These are phyloP conservation scores for Misopates orontium DNA, from an alignment of 257 asterid species.

Conservation along the genomic window DNA sequence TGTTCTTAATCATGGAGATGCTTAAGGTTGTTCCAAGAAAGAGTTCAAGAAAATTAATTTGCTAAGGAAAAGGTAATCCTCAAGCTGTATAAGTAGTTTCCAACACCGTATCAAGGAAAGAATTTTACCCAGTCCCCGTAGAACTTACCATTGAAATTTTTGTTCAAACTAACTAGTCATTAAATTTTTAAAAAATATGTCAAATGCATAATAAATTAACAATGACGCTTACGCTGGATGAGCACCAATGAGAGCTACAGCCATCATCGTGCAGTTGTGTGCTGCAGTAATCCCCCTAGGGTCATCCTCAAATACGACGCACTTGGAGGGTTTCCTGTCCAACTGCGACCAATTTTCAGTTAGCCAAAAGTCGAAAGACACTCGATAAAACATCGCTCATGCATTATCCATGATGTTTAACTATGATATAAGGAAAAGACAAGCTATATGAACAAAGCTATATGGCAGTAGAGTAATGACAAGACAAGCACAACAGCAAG, in stretches of 20 bases:
- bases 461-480: neutral
- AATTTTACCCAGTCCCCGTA: neutral
- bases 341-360: slow-evolving; percentile 45
- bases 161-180: neutral
- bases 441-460: neutral
- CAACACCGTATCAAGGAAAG: neutral
- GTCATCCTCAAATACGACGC: slow-evolving; percentile 93
- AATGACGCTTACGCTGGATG: slow-evolving; percentile 82
- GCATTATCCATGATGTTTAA: neutral
- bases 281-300: slow-evolving; percentile 95
- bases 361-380: slow-evolving; percentile 7
- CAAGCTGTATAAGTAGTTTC: neutral
- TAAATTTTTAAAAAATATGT: slow-evolving; percentile 1
- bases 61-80: neutral
- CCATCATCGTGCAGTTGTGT: slow-evolving; percentile 99
- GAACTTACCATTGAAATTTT: neutral
- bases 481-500: slow-evolving; percentile 6
- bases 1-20: too few species aligned
- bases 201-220: slow-evolving; percentile 1
- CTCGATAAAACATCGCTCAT: neutral
- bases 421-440: neutral
- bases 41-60: neutral
- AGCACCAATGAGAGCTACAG: slow-evolving; percentile 87
- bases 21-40: too few species aligned
- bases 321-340: slow-evolving; percentile 93